Conservation (phyloP, 2,329 filamentous ascomycete genomes). For the Remersonia thermophila region DNA sequence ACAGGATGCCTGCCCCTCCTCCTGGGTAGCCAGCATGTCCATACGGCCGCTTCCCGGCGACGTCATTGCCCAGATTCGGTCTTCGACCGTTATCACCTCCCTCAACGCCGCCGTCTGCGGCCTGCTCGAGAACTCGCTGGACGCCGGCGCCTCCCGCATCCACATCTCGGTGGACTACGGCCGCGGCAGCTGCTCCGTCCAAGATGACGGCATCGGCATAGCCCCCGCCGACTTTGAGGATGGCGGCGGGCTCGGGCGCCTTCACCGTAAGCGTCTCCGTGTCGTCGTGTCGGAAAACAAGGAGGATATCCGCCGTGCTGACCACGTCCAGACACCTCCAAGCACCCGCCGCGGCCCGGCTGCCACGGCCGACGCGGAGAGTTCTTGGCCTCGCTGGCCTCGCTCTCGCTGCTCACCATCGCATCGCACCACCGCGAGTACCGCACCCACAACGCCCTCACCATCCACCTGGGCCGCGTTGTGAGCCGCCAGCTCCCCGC, state of each 20-base stretch:
- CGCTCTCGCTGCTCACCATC: conserved; percentile 64
- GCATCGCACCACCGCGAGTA: conserved; percentile 55
- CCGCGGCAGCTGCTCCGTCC: conserved; percentile 64
- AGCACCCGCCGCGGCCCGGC: conserved; percentile 34
- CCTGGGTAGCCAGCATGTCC: conserved; percentile 38
- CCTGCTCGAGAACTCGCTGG: conserved; percentile 72
- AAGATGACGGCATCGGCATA: conserved; percentile 80
- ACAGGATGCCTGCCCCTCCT: not conserved
- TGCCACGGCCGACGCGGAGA: conserved; percentile 57
- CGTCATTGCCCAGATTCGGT: conserved; percentile 69
- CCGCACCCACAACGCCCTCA: conserved; percentile 50
- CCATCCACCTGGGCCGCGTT: conserved; percentile 56
- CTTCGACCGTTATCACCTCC: conserved; percentile 66
- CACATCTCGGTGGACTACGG: conserved; percentile 60
- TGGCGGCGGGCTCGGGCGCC: conserved; percentile 57
- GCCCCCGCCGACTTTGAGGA: conserved; percentile 57
- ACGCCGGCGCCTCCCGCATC: conserved; percentile 60
- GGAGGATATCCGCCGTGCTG: too few species aligned
- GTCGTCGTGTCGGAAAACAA: too few species aligned
- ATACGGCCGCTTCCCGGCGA: conserved; percentile 59
- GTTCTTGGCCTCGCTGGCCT: conserved; percentile 66
- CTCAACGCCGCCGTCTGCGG: conserved; percentile 60
- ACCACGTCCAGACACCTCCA: conserved; percentile 68
- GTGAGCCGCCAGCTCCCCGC: conserved; percentile 54
- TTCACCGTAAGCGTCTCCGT: conserved; percentile 46